Evolutionary conservation across 2,329 filamentous ascomycete species (phyloP), one percentile per base, ranked within the genome.

Genomic region (Penicillium sclerotigenum): DNA sequence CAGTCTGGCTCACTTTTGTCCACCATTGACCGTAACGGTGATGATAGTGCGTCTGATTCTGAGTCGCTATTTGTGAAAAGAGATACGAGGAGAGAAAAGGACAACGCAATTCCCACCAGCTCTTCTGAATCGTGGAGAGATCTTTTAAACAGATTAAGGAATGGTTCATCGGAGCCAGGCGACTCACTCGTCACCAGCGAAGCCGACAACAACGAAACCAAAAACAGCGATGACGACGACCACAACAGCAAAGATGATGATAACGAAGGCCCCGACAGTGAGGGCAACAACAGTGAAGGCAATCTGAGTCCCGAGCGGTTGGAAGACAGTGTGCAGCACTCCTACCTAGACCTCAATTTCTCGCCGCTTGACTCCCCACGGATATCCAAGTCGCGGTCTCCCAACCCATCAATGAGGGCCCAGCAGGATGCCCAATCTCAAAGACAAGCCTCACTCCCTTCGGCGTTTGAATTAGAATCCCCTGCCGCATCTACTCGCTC

Each of bases 1-100:
- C 57, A 52, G 1, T 53, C 47, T 6, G 57, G 59, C n/a, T 65
- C 64, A 9, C 52, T 64, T 5, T 28, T 64, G 9, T 60, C 61
- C 1, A 43, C 54, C n/a, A 47, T 62, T n/a, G 57, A 55, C 11
- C 16, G 37, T 20, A 52, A 18, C 3, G 56, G 37, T 40, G 6
- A 46, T 26, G 26, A 20, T 31, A 40, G 24, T 29, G 38, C 36
- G 9, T 6, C 28, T 5, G 24, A 40, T 11, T 45, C 52, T 5
- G 18, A 16, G 4, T 45, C 52, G 5, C 29, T 34, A 3, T 26
- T 11, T 22, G 11, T 24, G 9, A 8, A 38, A 18, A 47, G 16
- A 18, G 28, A 49, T 28, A 9, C 26, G 6, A 34, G 8, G 20
- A 20, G 16, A 5, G 40, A 31, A 18, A 33, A 45, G 1, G 4